Conservation (phyloP, 805 yeast species). For the Cyberlindnera subsufficiens region DNA sequence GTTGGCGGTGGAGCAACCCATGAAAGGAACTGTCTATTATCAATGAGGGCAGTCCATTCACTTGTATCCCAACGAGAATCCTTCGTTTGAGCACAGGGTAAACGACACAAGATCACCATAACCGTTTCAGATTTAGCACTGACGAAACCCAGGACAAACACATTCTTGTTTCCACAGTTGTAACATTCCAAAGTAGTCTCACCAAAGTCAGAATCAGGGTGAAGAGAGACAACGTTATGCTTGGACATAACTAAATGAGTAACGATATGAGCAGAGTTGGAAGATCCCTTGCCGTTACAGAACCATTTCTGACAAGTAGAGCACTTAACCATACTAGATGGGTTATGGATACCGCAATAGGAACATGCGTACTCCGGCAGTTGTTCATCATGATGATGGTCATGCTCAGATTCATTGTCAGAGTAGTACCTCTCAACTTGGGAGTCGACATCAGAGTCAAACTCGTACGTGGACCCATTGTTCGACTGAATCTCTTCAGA, state of each 20-base stretch:
- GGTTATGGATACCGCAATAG: slow-evolving; percentile 70
- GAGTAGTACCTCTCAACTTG: not conserved
- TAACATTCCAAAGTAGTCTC: slow-evolving; percentile 85
- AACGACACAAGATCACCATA: slow-evolving; percentile 79
- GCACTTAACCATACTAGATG: slow-evolving; percentile 69
- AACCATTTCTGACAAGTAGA: slow-evolving; percentile 80
- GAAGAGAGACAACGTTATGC: slow-evolving; percentile 70
- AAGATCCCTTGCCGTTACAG: slow-evolving; percentile 64
- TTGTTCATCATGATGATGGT: not conserved
- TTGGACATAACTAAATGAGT: slow-evolving; percentile 78
- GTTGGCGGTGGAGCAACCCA: slow-evolving; percentile 77
- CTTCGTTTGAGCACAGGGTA: slow-evolving; percentile 78
- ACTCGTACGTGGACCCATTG: slow-evolving; percentile 2
- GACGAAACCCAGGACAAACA: slow-evolving; percentile 78
- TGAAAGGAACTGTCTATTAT: slow-evolving; percentile 66
- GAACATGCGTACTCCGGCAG: slow-evolving; percentile 42
- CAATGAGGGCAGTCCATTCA: slow-evolving; percentile 84
- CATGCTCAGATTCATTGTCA: not conserved
- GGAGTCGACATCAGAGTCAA: slow-evolving; percentile 3
- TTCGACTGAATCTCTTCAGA: not conserved
- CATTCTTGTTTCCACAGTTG: slow-evolving; percentile 79
- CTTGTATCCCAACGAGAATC: slow-evolving; percentile 81
- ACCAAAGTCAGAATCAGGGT: slow-evolving; percentile 79
- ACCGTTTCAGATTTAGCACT: slow-evolving; percentile 83
- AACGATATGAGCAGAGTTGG: slow-evolving; percentile 65